Evolutionary conservation across 805 yeast genomes (phyloP), one percentile per base, ranked within the genome.

Genomic region (Candida insectorum): DNA sequence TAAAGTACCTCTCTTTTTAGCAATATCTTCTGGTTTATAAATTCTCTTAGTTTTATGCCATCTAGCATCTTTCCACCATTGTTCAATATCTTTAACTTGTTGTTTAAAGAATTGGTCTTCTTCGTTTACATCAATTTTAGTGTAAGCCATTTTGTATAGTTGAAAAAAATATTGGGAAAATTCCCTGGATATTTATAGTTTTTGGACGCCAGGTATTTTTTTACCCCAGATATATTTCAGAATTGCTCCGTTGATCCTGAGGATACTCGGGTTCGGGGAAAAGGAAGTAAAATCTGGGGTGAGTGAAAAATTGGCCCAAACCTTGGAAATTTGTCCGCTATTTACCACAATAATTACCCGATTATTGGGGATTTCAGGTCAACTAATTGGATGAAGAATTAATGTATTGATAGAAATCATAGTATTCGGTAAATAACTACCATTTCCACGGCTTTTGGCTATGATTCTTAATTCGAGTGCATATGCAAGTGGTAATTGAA

Each of bases 1-100:
- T 41, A 89, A 51, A 21, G 87, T 71, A 30, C 95, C 89, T 60
- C 97, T 83, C 75, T 89, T 86, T 47, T 73, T 69, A 26, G 91
- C 97, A 55, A 91, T 86, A 50, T 87, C 95, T 57, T 81, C 86
- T 21, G 97, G 83, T 27, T 85, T 60, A 69, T 91, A 91, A 54
- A 81, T 82, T 57, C 98, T 81, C 66, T 81, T 86, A 48, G 95
- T 85, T 51, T 81, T 76, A 37, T 62, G 67, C 96, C 96, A 91
- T 60, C 97, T 84, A 43, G 96, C 94, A 56, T 81, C 75, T 6
- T 84, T 53, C 97, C 97, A 91, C 97, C 97, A 91, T 54, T 77
- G 54, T 44, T 81, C 77, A 54, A 91, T 79, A 24, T 78, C 85
- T 23, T 73, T 70, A 38, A 86, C 82, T 55, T 87, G 88, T 28